Percentiles rank a stretch among this genome's conserved stretches.
Evolutionary conservation across 164 flowering plant species (phyloP).

Genomic region (Malania oleifera): DNA sequence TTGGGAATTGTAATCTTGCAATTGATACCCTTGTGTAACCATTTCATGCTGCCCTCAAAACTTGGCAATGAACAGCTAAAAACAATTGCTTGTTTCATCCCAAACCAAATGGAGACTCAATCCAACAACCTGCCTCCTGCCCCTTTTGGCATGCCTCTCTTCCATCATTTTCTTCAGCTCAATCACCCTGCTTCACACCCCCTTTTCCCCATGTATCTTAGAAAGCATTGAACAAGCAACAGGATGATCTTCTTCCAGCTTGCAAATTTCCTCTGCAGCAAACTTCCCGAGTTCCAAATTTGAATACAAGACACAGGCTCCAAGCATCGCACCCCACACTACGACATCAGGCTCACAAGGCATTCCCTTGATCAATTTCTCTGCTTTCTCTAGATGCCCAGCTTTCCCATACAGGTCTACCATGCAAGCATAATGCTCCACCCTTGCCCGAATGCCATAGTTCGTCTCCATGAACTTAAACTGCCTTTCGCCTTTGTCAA

Average conservation of each 20-base stretch:
- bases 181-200: constrained; percentile 29
- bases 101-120: too few species aligned
- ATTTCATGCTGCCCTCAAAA: too few species aligned
- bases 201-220: constrained; percentile 51
- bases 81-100: too few species aligned
- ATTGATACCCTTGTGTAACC: too few species aligned
- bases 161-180: constrained; percentile 39
- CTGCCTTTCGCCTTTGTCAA: constrained; percentile 39
- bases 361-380: constrained; percentile 40
- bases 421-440: constrained; percentile 63
- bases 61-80: too few species aligned
- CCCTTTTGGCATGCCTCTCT: constrained; percentile 26
- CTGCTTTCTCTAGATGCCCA: constrained; percentile 50
- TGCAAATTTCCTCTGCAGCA: constrained; percentile 39
- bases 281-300: constrained; percentile 34
- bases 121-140: constrained; percentile 55
- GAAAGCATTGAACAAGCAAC: constrained; percentile 34
- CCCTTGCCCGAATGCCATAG: constrained; percentile 32
- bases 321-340: constrained; percentile 64
- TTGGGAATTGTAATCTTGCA: too few species aligned
- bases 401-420: constrained; percentile 61
- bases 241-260: constrained; percentile 44
- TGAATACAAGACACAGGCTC: constrained; percentile 60
- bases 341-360: constrained; percentile 50
- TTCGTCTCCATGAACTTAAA: constrained; percentile 34